A percentile compares a stretch with the other conserved stretches of the same genome.
Evolutionary conservation across 2,329 filamentous ascomycete species (phyloP).

Genomic region (Rosellinia necatrix): DNA sequence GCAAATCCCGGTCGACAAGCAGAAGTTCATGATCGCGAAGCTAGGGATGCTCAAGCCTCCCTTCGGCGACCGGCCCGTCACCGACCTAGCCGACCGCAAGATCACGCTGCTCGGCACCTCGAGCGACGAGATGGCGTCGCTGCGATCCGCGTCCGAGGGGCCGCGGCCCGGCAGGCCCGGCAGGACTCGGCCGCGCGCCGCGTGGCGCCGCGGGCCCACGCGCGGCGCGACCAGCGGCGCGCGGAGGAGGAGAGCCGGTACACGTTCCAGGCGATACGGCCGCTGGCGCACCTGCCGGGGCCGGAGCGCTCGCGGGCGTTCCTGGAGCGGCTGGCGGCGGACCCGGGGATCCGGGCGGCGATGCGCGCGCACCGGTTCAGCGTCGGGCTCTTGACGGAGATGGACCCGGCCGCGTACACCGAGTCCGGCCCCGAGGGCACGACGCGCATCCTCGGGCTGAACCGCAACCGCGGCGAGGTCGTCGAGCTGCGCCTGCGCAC

Average conservation of each 20-base stretch:
- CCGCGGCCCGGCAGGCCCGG: conserved; percentile 53
- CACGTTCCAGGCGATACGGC: conserved; percentile 79
- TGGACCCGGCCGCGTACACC: conserved; percentile 88
- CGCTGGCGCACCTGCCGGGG: conserved; percentile 77
- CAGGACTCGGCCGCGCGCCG: conserved; percentile 42
- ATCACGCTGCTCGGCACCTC: conserved; percentile 70
- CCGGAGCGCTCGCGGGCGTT: conserved; percentile 73
- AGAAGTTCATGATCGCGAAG: conserved; percentile 72
- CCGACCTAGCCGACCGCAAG: conserved; percentile 58
- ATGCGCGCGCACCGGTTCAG: conserved; percentile 87
- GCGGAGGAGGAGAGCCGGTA: conserved; percentile 67
- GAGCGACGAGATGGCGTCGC: conserved; percentile 60
- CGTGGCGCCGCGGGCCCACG: conserved; percentile 34
- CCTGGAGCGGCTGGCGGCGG: conserved; percentile 75
- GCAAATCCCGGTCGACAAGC: conserved; percentile 64
- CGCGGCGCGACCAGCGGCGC: conserved; percentile 40
- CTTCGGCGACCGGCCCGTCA: conserved; percentile 59
- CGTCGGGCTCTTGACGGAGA: conserved; percentile 88
- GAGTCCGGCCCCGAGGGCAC: conserved; percentile 69
- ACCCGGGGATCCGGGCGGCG: conserved; percentile 80
- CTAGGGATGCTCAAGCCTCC: conserved; percentile 67
- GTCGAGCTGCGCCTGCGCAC: conserved; percentile 92
- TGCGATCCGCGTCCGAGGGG: conserved; percentile 54
- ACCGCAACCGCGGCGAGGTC: conserved; percentile 84
- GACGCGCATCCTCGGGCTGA: conserved; percentile 81